Evolutionary conservation across 768 basidiomycete species (phyloP).

Genomic region (Kwoniella sp.): DNA sequence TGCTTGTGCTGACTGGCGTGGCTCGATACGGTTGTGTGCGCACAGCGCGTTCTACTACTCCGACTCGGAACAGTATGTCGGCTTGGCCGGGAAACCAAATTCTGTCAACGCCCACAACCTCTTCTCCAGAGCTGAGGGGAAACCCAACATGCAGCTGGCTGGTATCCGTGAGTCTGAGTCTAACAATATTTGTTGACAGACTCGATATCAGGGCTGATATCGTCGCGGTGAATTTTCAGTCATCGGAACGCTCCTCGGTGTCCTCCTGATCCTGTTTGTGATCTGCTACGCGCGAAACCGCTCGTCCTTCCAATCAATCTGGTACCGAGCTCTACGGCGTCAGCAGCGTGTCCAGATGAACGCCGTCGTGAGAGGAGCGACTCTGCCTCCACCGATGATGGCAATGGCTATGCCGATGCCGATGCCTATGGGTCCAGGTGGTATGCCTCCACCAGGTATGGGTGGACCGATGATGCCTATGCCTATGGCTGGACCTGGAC

Average conservation of each 20-base stretch:
- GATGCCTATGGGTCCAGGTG: constrained; percentile 17
- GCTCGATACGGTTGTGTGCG: too few species aligned
- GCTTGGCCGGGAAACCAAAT: constrained; percentile 52
- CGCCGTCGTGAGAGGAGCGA: constrained; percentile 34
- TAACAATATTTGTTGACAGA: background rate
- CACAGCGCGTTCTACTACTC: constrained; percentile 44
- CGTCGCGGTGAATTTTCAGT: constrained; percentile 60
- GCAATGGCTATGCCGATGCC: constrained; percentile 4
- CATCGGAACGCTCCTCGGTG: constrained; percentile 70
- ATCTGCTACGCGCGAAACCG: constrained; percentile 64
- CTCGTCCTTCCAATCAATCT: constrained; percentile 47
- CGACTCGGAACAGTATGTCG: constrained; percentile 38
- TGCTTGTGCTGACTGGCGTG: background rate
- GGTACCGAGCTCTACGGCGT: constrained; percentile 44
- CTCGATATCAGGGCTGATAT: background rate
- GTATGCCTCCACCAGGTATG: constrained; percentile 25
- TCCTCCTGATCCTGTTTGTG: constrained; percentile 75
- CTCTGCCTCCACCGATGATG: constrained; percentile 39
- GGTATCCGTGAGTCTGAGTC: constrained; percentile 40
- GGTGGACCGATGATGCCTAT: constrained; percentile 13
- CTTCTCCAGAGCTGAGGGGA: constrained; percentile 16
- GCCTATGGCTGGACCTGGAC: constrained; percentile 7
- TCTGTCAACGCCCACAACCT: constrained; percentile 42
- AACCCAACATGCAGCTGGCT: constrained; percentile 35
- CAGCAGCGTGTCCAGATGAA: constrained; percentile 48